Evolutionary conservation across 2,329 filamentous ascomycete species (phyloP), one percentile per base, ranked within the genome.

Genomic region (Gnomoniopsis sp.): DNA sequence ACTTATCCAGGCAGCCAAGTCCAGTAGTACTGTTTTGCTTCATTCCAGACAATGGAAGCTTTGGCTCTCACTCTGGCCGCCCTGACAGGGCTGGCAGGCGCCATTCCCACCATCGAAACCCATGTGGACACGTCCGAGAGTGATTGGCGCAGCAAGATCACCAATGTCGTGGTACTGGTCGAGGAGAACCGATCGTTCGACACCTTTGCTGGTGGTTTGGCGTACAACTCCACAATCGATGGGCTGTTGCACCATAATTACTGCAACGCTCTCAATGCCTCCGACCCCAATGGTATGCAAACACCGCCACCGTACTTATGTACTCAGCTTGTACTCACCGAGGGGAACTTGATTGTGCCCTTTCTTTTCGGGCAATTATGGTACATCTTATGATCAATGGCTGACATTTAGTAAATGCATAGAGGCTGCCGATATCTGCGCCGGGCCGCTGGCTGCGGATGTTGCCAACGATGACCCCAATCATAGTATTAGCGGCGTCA

Each of bases 381-480:
- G 8, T 4, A 4, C 26, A 4, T 30, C 12, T 36, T 2, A 52
- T 52, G 12, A n/a, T 12, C 33, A 17, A 15, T 36, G 21, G 22
- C 49, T 38, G 12, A 41, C 36, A 14, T 41, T 41, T n/a, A 1
- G 14, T 12, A 41, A 41, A 30, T 8, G 8, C 26, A 30, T n/a
- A 8, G 44, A 64, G 41, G 67, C 64, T 6, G 63, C 65, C 3
- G 66, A 69, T 53, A 69, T 75, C 43, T 76, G 74, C 61, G 74
- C 73, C 17, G 66, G 68, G 15, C 69, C 72, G 3, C 62, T 68
- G 43, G 72, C 73, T 15, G 70, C 72, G 30, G 71, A 74, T 58
- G 67, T 76, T 49, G 72, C 74, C 1, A 61, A 72, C 6, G 74
- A 77, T 62, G 75, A 77, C 56, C 75, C 75, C 51, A 75, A 77